A percentile compares a stretch with the other conserved stretches of the same genome.
Conservation (phyloP, 192 early-diverging fungal species). For the Coemansia sp. region DNA sequence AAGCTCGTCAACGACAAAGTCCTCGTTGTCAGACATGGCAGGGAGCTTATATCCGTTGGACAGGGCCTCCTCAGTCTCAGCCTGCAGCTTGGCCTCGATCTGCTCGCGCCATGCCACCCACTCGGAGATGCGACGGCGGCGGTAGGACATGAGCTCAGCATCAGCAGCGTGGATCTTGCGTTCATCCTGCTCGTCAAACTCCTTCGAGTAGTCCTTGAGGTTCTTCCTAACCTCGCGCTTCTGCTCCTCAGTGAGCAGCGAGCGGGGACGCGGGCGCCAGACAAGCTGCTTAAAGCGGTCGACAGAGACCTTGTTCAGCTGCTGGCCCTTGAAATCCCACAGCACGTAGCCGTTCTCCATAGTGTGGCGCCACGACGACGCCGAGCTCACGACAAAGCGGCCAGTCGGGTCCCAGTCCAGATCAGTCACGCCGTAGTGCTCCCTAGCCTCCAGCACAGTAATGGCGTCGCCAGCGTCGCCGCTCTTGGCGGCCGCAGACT, state of each 20-base stretch:
- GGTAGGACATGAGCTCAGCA: slow-evolving; percentile 74
- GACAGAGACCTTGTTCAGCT: slow-evolving; percentile 71
- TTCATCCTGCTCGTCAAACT: slow-evolving; percentile 91
- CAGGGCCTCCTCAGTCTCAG: slow-evolving; percentile 58
- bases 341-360: slow-evolving; percentile 89
- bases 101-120: slow-evolving; percentile 83
- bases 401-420: slow-evolving; percentile 99
- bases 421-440: slow-evolving; percentile 95
- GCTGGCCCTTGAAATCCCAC: slow-evolving; percentile 90
- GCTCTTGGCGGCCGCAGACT: slow-evolving; percentile 51
- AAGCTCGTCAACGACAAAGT: slow-evolving; percentile 86
- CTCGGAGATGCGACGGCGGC: slow-evolving; percentile 74
- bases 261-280: slow-evolving; percentile 92
- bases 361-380: slow-evolving; percentile 84
- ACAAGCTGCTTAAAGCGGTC: slow-evolving; percentile 90
- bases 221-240: slow-evolving; percentile 91
- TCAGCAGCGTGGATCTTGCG: slow-evolving; percentile 68
- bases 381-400: slow-evolving; percentile 85
- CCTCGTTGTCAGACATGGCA: slow-evolving; percentile 81
- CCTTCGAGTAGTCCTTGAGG: slow-evolving; percentile 81
- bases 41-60: slow-evolving; percentile 70
- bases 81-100: slow-evolving; percentile 58
- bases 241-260: slow-evolving; percentile 75
- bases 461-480: slow-evolving; percentile 63
- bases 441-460: slow-evolving; percentile 69